Evolutionary conservation across 306 rosid species (phyloP), one percentile per base, ranked within the genome.

Genomic region (Alnus rubra): DNA sequence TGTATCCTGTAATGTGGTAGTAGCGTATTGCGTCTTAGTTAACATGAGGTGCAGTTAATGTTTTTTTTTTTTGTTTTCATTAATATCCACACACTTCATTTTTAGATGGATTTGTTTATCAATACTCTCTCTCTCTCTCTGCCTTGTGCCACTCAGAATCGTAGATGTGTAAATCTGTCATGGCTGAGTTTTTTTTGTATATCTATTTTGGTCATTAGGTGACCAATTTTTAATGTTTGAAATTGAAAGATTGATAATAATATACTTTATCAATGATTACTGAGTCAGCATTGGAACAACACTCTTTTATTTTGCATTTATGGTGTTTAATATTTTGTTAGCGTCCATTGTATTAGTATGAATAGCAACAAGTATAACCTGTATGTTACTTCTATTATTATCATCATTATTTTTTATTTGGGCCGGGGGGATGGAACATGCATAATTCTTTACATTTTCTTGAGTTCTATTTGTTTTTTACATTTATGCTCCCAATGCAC

Each of bases 281-380:
- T 67, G 72, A 12, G 50, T 39, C 13, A 64, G 70, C 15, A 4
- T 15, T 15, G 48, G 62, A 55, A 54, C 60, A 18, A 54, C 18
- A n/a, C 2, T 55, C 10, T 3, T 55, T n/a, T 18, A 55, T 55
- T 55, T n/a, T 23, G 65, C 13, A 59, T 59, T 11, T 10, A 14
- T 1, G 33, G 50, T n/a, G 10, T 42, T 42, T 18, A 18, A 68
- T 42, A 67, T 39, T n/a, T 67, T 67, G 50, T 39, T 37, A 42
- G 51, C 51, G 18, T 37, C 70, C 45, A 64, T 64, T 64, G 35
- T 64, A 33, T 37, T 64, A 64, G 70, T 9, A 33, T 64, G 70
- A 64, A 64, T 0, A 2, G n/a, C 5, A 31, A 9, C 71, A 37
- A 37, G 1, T 67, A 6, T 67, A 19, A n/a, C 14, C n/a, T 67